These are phyloP conservation scores for Eimeria brunetti DNA, from an alignment of 169 alveolate genomes.

Conservation along the genomic window DNA sequence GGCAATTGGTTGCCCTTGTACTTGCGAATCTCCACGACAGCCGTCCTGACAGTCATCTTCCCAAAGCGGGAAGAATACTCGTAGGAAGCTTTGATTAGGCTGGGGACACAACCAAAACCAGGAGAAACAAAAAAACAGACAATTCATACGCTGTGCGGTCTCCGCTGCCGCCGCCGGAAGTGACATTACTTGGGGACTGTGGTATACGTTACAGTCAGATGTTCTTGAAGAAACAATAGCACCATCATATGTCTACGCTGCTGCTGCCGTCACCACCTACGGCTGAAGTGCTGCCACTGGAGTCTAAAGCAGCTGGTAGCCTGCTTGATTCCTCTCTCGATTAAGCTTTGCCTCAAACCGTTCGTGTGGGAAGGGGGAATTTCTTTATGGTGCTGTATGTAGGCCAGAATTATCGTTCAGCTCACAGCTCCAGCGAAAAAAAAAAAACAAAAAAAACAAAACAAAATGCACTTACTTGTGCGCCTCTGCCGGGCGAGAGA, in stretches of 20 bases:
- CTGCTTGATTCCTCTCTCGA: not conserved
- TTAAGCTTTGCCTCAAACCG: not conserved
- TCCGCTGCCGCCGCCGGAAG: not conserved
- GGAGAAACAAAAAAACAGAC: not conserved
- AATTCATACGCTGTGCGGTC: not conserved
- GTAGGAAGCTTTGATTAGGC: conserved; percentile 88
- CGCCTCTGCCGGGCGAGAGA: conserved; percentile 50
- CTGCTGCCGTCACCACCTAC: not conserved
- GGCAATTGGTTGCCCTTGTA: conserved; percentile 59
- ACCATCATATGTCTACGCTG: not conserved
- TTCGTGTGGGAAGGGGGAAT: not conserved
- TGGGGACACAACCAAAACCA: conserved; percentile 14
- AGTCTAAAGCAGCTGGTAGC: not conserved
- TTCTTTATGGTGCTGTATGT: too few species aligned
- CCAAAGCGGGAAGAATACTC: conserved; percentile 89
- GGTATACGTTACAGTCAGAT: not conserved
- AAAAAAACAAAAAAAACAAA: too few species aligned
- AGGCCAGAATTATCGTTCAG: too few species aligned
- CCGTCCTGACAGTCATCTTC: conserved; percentile 87
- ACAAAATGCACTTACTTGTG: conserved; percentile 25
- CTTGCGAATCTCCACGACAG: conserved; percentile 90
- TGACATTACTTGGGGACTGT: not conserved
- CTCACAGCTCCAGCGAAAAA: not conserved
- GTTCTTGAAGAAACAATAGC: not conserved
- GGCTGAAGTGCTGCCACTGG: not conserved